Base-by-base conservation (phyloP, 805 yeast species). In the Nakazawaea wyomingensis region DNA sequence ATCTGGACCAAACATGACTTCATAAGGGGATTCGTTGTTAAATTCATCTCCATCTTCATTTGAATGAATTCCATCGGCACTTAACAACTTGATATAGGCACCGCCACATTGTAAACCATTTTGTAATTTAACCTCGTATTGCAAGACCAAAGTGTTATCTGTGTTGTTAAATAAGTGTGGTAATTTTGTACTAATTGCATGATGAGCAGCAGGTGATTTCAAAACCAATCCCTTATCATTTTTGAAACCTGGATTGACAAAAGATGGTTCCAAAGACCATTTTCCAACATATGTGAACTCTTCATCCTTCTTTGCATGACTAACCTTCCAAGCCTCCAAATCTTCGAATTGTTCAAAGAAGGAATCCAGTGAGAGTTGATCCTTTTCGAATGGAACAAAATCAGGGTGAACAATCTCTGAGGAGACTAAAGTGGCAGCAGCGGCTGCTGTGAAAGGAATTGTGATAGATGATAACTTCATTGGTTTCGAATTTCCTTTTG, bases 1-100 rank as follows among this genome's bases (percentile, higher is more conserved):
- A 63, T 90, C 97, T 34, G 97, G 97, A 17, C 97, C 97, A 66
- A 90, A 90, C 91, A 90, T 84, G 50, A 90, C 65, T 61, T 84
- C 88, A 64, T 83, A 87, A 2, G 89, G 85, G 3, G 95, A 73
- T 21, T 71, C 78, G 47, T 76, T 74, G 50, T 67, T 69, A 67
- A 88, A 83, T 47, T 76, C 74, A 31, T 62, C 58, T 28, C 64
- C 68, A 43, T 57, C 61, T 1, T 57, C 68, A 19, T 63, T 58
- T 34, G 63, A 48, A 13, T 61, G 56, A 3, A 61, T 53, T 6
- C 69, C 73, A 9, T 63, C 61, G 2, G 60, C 59, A 35, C 78
- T 68, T 43, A 90, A 62, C 35, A 90, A 67, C 67, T 90, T 90
- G 51, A 90, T 60, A 64, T 89, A 90, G 1, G 95, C 91, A 43